A percentile compares a stretch with the other conserved stretches of the same genome.
Evolutionary conservation across 1,284 basidiomycete genomes (phyloP).

Genomic region (Ceratorhiza oryzae-sativae): DNA sequence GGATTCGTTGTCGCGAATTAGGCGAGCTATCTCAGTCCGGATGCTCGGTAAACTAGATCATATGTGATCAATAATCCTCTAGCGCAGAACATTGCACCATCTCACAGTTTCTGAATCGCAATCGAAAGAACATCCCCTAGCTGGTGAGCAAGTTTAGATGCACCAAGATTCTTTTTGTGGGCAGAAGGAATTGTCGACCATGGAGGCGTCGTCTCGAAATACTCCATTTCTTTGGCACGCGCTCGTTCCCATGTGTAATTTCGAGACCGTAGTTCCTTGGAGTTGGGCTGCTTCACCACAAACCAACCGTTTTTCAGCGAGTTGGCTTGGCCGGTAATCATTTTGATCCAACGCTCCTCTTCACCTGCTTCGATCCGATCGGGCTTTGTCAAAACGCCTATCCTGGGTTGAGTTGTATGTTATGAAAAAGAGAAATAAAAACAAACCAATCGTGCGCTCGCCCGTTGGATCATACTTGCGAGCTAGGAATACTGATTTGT

Average conservation of each 20-base stretch:
- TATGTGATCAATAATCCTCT: background rate
- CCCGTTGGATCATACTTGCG: conserved; percentile 65
- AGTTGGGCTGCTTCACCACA: conserved; percentile 72
- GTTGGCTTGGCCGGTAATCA: conserved; percentile 65
- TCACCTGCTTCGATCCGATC: conserved; percentile 73
- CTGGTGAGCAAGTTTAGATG: conserved; percentile 60
- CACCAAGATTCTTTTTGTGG: conserved; percentile 63
- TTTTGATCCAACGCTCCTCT: conserved; percentile 64
- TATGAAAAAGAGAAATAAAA: background rate
- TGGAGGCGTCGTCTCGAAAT: conserved; percentile 63
- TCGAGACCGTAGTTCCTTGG: conserved; percentile 60
- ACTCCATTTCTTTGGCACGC: conserved; percentile 67
- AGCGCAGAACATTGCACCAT: background rate
- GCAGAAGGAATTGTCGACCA: conserved; percentile 63
- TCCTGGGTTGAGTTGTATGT: background rate
- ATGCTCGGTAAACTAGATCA: conserved; percentile 14
- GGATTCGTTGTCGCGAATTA: conserved; percentile 18
- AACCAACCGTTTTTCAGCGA: conserved; percentile 70
- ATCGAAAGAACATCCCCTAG: conserved; percentile 64
- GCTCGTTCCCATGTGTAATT: conserved; percentile 65
- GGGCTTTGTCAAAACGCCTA: conserved; percentile 82
- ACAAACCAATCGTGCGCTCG: conserved; percentile 70
- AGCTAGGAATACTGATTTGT: conserved; percentile 67
- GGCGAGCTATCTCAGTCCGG: conserved; percentile 13
- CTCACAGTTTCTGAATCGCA: conserved; percentile 54